Conservation (phyloP, 352 stramenopile species). For the Globisporangium parvum region DNA sequence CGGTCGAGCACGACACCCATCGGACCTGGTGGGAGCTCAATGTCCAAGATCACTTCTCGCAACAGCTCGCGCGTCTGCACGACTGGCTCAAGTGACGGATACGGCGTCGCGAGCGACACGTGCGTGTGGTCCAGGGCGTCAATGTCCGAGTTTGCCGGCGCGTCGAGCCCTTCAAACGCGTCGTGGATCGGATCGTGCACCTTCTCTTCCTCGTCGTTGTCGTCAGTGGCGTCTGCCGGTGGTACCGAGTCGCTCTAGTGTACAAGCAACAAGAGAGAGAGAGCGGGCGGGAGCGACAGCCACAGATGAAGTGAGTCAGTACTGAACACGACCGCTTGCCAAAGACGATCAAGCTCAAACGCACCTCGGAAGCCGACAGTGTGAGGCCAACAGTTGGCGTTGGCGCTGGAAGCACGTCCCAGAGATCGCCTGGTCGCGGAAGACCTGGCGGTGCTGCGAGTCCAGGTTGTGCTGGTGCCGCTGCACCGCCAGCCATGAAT, state of each 20-base stretch:
- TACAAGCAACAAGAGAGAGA: not conserved
- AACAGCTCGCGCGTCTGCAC: slow-evolving; percentile 35
- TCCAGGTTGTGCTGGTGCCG: slow-evolving; percentile 6
- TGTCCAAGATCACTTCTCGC: slow-evolving; percentile 76
- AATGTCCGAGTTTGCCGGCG: slow-evolving; percentile 35
- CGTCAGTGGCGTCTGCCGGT: not conserved
- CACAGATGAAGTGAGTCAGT: not conserved
- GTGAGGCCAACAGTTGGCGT: slow-evolving; percentile 19
- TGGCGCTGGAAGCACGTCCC: slow-evolving; percentile 48
- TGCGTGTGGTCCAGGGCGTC: slow-evolving; percentile 27
- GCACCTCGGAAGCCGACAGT: slow-evolving; percentile 1
- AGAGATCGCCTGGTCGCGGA: slow-evolving; percentile 36
- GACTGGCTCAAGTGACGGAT: slow-evolving; percentile 20
- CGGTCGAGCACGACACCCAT: slow-evolving; percentile 82
- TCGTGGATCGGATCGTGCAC: slow-evolving; percentile 69
- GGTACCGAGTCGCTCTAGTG: not conserved
- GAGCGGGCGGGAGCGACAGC: not conserved
- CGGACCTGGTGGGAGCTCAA: slow-evolving; percentile 68
- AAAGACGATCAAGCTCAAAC: not conserved
- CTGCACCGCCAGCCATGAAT: slow-evolving; percentile 27
- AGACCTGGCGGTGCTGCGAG: slow-evolving; percentile 4
- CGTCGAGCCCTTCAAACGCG: slow-evolving; percentile 63
- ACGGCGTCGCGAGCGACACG: slow-evolving; percentile 23
- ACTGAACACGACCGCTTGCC: not conserved
- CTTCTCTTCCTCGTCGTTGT: slow-evolving; percentile 16